Percentiles rank a stretch among this genome's conserved stretches.
phyloP scores from a whole-genome alignment of 2,329 filamentous ascomycete species.

The Colletotrichum theobromicola region DNA sequence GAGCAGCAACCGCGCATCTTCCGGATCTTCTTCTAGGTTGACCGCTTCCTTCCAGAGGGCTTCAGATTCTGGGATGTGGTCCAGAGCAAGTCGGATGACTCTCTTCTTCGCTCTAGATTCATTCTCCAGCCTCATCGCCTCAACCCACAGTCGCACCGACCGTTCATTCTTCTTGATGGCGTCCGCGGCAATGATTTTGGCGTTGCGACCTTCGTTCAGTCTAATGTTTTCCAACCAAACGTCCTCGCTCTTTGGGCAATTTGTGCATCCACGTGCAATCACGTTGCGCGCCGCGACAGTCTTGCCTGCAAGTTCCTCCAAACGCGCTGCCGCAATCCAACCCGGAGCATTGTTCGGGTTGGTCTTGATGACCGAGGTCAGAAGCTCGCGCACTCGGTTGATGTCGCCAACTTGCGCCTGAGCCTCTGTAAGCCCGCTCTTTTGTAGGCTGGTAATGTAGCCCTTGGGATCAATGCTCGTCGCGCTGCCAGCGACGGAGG shows the following conservation, averaged over 20 bases:
- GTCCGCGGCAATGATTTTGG: slow-evolving; percentile 92
- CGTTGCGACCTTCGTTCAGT: slow-evolving; percentile 89
- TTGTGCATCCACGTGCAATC: slow-evolving; percentile 85
- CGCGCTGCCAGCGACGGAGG: slow-evolving; percentile 74
- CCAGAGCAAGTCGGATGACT: slow-evolving; percentile 87
- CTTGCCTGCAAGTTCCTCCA: slow-evolving; percentile 93
- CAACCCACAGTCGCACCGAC: slow-evolving; percentile 90
- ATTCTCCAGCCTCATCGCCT: slow-evolving; percentile 91
- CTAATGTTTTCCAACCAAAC: slow-evolving; percentile 96
- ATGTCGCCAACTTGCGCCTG: slow-evolving; percentile 92
- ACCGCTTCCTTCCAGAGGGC: slow-evolving; percentile 98
- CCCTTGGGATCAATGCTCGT: slow-evolving; percentile 95
- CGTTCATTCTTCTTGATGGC: slow-evolving; percentile 91
- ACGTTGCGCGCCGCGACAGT: slow-evolving; percentile 87
- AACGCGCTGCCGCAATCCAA: slow-evolving; percentile 91
- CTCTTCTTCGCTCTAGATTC: slow-evolving; percentile 87
- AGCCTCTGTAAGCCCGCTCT: slow-evolving; percentile 77
- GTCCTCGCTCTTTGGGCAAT: slow-evolving; percentile 93
- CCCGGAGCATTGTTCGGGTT: slow-evolving; percentile 94
- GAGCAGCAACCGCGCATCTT: slow-evolving; percentile 85
- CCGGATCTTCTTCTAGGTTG: slow-evolving; percentile 89
- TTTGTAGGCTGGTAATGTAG: slow-evolving; percentile 90
- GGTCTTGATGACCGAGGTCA: slow-evolving; percentile 97
- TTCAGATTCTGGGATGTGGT: slow-evolving; percentile 93
- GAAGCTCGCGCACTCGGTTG: slow-evolving; percentile 86